Conservation (phyloP, 2,329 filamentous ascomycete genomes). For the Cryphonectria carpinicola region DNA sequence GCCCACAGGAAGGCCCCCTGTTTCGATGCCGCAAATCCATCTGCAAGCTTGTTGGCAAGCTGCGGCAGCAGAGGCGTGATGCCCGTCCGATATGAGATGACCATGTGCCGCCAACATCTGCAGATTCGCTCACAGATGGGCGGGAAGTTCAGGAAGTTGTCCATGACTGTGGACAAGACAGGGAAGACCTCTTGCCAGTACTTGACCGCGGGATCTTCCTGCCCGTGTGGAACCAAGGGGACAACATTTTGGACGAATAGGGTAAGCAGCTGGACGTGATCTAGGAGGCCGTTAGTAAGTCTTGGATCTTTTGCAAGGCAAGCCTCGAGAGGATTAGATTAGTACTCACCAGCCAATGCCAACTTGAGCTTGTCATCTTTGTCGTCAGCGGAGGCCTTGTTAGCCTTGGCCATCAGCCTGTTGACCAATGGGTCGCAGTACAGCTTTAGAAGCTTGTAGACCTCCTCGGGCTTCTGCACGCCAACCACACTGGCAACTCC, state of each 20-base stretch:
- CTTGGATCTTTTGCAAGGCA: too few species aligned
- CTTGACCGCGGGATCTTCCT: slow-evolving; percentile 88
- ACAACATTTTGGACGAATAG: slow-evolving; percentile 81
- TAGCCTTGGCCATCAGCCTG: slow-evolving; percentile 83
- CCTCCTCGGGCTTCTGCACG: slow-evolving; percentile 77
- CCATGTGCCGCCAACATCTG: slow-evolving; percentile 94
- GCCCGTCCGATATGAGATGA: slow-evolving; percentile 90
- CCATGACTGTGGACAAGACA: slow-evolving; percentile 81
- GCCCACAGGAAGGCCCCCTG: slow-evolving; percentile 99
- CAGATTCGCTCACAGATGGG: slow-evolving; percentile 94
- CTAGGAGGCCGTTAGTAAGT: slow-evolving; percentile 46
- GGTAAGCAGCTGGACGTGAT: slow-evolving; percentile 90
- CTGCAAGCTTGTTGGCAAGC: slow-evolving; percentile 86
- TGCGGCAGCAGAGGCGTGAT: slow-evolving; percentile 83
- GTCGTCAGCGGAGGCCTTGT: slow-evolving; percentile 80
- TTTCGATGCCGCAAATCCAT: slow-evolving; percentile 80
- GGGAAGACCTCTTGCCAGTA: slow-evolving; percentile 96
- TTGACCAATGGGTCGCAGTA: slow-evolving; percentile 92
- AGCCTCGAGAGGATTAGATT: neutral
- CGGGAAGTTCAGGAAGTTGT: slow-evolving; percentile 82
- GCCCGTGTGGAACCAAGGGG: slow-evolving; percentile 71
- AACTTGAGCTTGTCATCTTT: slow-evolving; percentile 62
- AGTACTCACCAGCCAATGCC: slow-evolving; percentile 73
- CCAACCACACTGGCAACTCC: slow-evolving; percentile 92
- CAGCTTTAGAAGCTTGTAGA: slow-evolving; percentile 84